phyloP scores from a whole-genome alignment of 2,329 filamentous ascomycete genomes.

The Dactylonectria macrodidyma region DNA sequence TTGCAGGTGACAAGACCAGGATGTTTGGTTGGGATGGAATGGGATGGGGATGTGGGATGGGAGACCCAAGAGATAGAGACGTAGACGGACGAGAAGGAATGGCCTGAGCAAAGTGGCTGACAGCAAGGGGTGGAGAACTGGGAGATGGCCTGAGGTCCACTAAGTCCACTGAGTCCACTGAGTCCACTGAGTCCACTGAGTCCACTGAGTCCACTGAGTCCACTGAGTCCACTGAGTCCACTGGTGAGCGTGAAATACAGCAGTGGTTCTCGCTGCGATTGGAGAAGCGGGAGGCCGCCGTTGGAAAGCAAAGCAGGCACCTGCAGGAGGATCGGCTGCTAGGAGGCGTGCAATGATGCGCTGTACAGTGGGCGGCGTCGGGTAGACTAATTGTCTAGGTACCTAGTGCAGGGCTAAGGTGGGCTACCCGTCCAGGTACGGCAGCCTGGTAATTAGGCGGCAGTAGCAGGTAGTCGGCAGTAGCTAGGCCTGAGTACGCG shows the following conservation, averaged over 20 bases:
- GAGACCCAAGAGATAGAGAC: slow-evolving; percentile 10
- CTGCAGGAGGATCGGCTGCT: slow-evolving; percentile 37
- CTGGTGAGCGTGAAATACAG: slow-evolving; percentile 31
- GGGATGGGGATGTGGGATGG: slow-evolving; percentile 30
- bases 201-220: slow-evolving; percentile 32
- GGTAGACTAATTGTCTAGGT: slow-evolving; percentile 14
- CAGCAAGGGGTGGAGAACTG: slow-evolving; percentile 33
- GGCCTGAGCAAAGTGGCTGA: slow-evolving; percentile 36
- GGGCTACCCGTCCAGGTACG: slow-evolving; percentile 29
- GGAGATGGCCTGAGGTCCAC: slow-evolving; percentile 42
- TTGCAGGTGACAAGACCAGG: slow-evolving; percentile 33
- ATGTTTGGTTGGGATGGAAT: background rate
- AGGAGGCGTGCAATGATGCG: slow-evolving; percentile 32
- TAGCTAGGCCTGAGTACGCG: too few relatives aligned
- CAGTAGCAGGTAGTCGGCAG: background rate
- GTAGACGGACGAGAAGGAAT: slow-evolving; percentile 2
- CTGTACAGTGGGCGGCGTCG: slow-evolving; percentile 29
- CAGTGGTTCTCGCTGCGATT: slow-evolving; percentile 38
- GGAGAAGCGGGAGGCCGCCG: slow-evolving; percentile 36
- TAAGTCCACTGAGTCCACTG: slow-evolving; percentile 22
- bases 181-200: slow-evolving; percentile 19
- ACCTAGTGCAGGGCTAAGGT: slow-evolving; percentile 22
- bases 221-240: slow-evolving; percentile 9
- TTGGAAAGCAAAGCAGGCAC: slow-evolving; percentile 31
- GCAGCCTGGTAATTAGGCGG: slow-evolving; percentile 1